phyloP scores from a whole-genome alignment of 345 rosid genomes.

The Arabis alpina region DNA sequence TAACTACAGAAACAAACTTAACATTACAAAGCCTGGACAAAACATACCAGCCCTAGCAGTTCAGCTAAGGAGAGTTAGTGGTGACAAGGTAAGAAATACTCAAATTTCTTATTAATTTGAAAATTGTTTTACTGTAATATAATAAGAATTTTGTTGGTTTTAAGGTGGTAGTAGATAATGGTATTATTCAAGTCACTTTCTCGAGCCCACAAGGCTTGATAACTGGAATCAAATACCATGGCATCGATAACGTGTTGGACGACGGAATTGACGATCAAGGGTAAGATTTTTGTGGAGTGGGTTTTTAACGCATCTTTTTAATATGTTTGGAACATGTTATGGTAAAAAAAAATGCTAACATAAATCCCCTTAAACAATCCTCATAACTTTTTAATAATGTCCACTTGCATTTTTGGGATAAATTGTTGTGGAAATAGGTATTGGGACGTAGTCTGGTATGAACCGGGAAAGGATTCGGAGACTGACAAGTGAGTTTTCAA shows the following conservation, averaged over 20 bases:
- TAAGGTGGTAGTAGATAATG: constrained; percentile 80
- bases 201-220: constrained; percentile 71
- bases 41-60: constrained; percentile 23
- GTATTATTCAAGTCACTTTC: constrained; percentile 64
- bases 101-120: neutral
- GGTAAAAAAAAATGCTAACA: neutral
- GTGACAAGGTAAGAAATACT: constrained; percentile 29
- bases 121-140: neutral
- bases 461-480: constrained; percentile 48
- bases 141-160: constrained; percentile 22
- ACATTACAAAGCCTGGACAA: constrained; percentile 41
- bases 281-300: constrained; percentile 39
- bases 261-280: constrained; percentile 55
- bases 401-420: neutral
- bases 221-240: constrained; percentile 62
- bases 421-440: constrained; percentile 51
- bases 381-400: neutral
- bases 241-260: constrained; percentile 72
- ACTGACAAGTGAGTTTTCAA: constrained; percentile 47
- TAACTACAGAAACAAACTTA: constrained; percentile 29
- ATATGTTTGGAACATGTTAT: constrained; percentile 2
- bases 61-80: constrained; percentile 37
- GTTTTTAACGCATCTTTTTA: neutral
- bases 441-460: constrained; percentile 86
- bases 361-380: neutral